Conservation (phyloP, 345 rosid genomes). For the Carallia brachiata region DNA sequence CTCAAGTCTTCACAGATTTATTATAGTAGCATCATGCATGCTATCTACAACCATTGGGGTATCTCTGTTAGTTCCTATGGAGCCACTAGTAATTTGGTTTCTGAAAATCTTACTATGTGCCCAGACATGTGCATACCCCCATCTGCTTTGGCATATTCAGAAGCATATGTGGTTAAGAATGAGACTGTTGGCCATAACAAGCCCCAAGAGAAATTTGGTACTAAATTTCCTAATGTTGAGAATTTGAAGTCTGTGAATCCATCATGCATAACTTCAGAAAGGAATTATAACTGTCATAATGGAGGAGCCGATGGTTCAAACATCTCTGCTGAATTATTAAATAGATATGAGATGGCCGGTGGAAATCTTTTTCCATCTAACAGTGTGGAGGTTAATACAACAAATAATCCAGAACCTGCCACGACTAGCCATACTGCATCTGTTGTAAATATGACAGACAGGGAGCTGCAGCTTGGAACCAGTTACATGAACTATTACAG, state of each 20-base stretch:
- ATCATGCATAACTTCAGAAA: conserved; percentile 43
- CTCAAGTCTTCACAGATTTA: conserved; percentile 53
- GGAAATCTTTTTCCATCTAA: conserved; percentile 30
- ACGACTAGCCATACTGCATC: conserved; percentile 26
- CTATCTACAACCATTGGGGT: conserved; percentile 65
- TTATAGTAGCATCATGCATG: conserved; percentile 52
- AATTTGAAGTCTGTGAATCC: conserved; percentile 32
- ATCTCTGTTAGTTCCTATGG: conserved; percentile 37
- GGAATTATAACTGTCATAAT: neutral
- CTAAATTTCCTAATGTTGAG: conserved; percentile 38
- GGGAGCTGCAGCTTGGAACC: conserved; percentile 33
- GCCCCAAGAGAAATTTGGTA: conserved; percentile 35
- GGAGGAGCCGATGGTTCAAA: conserved; percentile 23
- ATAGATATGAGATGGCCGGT: conserved; percentile 28
- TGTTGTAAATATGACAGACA: conserved; percentile 29
- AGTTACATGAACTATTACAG: conserved; percentile 65
- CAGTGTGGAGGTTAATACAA: conserved; percentile 37
- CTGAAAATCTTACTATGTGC: conserved; percentile 30
- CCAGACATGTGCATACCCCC: conserved; percentile 19
- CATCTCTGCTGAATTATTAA: conserved; percentile 24
- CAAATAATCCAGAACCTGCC: conserved; percentile 28
- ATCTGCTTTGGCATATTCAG: conserved; percentile 27
- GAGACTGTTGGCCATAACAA: conserved; percentile 35
- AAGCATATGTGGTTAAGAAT: conserved; percentile 21
- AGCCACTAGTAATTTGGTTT: conserved; percentile 35